Percentiles rank a stretch among this genome's conserved stretches.
phyloP scores from a whole-genome alignment of 1,284 basidiomycete genomes.

The Ganoderma sinense region DNA sequence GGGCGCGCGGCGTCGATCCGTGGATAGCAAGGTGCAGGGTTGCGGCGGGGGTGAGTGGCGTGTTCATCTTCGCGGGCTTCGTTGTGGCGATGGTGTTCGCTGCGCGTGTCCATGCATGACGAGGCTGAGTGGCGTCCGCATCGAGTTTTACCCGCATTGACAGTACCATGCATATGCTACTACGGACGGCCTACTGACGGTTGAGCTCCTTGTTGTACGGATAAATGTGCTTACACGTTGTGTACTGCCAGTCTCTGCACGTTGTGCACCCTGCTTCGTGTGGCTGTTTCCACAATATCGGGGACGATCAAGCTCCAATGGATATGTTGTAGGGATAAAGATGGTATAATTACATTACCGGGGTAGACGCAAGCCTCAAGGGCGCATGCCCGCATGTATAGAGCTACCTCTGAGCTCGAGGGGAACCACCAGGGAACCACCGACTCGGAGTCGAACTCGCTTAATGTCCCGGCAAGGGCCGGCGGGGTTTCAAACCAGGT shows the following conservation, averaged over 20 bases:
- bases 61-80: slow-evolving; percentile 45
- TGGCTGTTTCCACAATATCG: neutral
- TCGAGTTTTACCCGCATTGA: slow-evolving; percentile 4
- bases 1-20: slow-evolving; percentile 36
- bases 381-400: too few relatives aligned
- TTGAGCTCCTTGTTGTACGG: neutral
- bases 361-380: too few relatives aligned
- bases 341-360: too few relatives aligned
- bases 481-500: too few relatives aligned
- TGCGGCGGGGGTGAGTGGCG: slow-evolving; percentile 51
- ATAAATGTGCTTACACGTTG: neutral
- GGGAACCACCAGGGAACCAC: too few relatives aligned
- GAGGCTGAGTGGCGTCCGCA: neutral
- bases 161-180: slow-evolving; percentile 1
- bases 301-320: neutral
- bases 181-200: slow-evolving; percentile 9
- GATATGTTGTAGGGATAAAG: too few relatives aligned
- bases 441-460: too few relatives aligned
- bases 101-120: slow-evolving; percentile 22
- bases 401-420: too few relatives aligned
- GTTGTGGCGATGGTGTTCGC: slow-evolving; percentile 49
- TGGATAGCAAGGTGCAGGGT: slow-evolving; percentile 56
- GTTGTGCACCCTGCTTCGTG: neutral
- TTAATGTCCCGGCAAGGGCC: too few relatives aligned
- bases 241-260: neutral